Conservation (phyloP, 2,329 filamentous ascomycete species). For the Trichoderma aggressivum region DNA sequence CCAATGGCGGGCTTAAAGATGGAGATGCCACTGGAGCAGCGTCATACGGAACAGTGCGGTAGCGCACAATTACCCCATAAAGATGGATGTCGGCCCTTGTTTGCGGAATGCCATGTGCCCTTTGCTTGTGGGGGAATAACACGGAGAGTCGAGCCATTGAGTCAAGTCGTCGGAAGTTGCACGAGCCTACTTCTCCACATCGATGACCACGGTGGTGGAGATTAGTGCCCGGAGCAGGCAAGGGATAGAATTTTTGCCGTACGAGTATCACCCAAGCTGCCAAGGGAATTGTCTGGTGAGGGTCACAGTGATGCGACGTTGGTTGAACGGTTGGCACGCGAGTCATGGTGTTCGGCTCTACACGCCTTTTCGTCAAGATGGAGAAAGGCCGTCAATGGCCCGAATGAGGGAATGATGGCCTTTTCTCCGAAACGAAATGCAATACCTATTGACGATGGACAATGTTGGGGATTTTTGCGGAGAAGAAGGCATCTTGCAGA, state of each 20-base stretch:
- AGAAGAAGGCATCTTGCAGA: background rate
- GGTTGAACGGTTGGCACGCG: background rate
- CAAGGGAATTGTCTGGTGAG: background rate
- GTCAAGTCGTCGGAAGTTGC: slow-evolving; percentile 4
- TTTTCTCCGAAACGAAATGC: background rate
- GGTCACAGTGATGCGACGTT: slow-evolving; percentile 15
- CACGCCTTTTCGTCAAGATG: slow-evolving; percentile 24
- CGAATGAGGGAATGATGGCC: background rate
- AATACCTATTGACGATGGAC: background rate
- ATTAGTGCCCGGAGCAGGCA: background rate
- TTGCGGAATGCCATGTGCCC: background rate
- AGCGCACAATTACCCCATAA: background rate
- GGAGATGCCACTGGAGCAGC: background rate
- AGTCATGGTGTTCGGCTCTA: background rate
- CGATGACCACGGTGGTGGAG: background rate
- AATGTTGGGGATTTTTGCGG: background rate
- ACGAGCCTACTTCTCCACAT: slow-evolving; percentile 7
- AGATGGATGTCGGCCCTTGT: background rate
- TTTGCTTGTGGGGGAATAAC: slow-evolving; percentile 2
- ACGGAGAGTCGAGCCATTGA: background rate
- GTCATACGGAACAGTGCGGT: background rate
- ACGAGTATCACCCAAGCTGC: background rate
- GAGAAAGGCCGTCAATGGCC: background rate
- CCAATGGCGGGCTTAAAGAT: slow-evolving; percentile 1
- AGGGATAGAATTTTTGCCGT: slow-evolving; percentile 1